These are phyloP conservation scores for Neonectria coccinea DNA, from an alignment of 2,329 filamentous ascomycete genomes.

Conservation along the genomic window DNA sequence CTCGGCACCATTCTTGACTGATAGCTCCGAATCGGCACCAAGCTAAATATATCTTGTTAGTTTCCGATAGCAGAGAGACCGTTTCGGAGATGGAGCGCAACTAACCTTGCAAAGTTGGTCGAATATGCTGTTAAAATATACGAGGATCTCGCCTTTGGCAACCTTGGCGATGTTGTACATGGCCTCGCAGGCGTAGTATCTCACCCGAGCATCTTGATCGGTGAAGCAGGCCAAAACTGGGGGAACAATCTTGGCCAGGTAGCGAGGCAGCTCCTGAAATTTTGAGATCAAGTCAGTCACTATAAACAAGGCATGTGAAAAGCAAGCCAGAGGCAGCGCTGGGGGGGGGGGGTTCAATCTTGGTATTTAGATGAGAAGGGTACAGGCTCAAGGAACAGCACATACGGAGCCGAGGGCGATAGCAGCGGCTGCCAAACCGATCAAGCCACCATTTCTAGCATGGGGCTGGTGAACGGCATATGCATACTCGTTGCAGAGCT, in stretches of 20 bases:
- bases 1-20: slow-evolving; percentile 98
- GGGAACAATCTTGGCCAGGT: slow-evolving; percentile 93
- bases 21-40: slow-evolving; percentile 94
- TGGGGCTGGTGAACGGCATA: slow-evolving; percentile 98
- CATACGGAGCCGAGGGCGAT: slow-evolving; percentile 93
- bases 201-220: slow-evolving; percentile 95
- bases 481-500: slow-evolving; percentile 97
- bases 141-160: slow-evolving; percentile 94
- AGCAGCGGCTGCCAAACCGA: slow-evolving; percentile 92
- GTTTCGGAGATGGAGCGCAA: background rate
- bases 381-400: slow-evolving; percentile 39
- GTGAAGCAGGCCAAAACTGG: slow-evolving; percentile 97
- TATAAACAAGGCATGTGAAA: background rate
- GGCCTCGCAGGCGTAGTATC: slow-evolving; percentile 98
- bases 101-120: slow-evolving; percentile 93
- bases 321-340: background rate
- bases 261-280: slow-evolving; percentile 84
- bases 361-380: background rate
- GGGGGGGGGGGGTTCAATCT: background rate
- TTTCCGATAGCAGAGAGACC: background rate
- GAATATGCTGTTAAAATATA: slow-evolving; percentile 99
- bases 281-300: slow-evolving; percentile 19
- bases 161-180: slow-evolving; percentile 99
- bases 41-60: slow-evolving; percentile 71
- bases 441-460: slow-evolving; percentile 94